Conservation (phyloP, 202 grass and related monocot genomes). For the Eragrostis tef region DNA sequence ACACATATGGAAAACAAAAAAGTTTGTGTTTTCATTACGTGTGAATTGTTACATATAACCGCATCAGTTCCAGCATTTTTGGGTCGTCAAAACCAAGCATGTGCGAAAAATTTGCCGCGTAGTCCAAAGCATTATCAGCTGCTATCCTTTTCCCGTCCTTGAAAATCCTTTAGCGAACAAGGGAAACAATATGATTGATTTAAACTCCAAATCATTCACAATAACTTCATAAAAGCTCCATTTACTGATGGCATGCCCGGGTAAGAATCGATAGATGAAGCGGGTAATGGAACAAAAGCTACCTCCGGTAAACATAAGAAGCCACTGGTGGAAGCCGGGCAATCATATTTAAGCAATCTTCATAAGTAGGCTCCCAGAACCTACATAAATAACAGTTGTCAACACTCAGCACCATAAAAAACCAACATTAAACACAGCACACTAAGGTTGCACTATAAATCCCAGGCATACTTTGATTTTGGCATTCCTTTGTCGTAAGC, state of each 20-base stretch:
- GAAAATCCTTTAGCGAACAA: conserved; percentile 67
- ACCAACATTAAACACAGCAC: conserved; percentile 18
- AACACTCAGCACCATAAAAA: conserved; percentile 25
- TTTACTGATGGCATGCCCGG: background rate
- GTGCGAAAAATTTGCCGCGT: conserved; percentile 93
- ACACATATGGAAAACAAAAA: conserved; percentile 34
- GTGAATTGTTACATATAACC: conserved; percentile 98
- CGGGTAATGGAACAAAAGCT: conserved; percentile 37
- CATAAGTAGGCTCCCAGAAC: conserved; percentile 99
- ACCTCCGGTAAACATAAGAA: conserved; percentile 93
- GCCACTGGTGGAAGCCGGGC: conserved; percentile 81
- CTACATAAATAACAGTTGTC: conserved; percentile 52
- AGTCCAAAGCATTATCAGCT: conserved; percentile 83
- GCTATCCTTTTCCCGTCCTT: conserved; percentile 78
- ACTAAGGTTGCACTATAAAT: conserved; percentile 34
- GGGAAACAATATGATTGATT: conserved; percentile 34
- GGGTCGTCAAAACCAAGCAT: conserved; percentile 96
- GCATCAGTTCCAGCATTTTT: conserved; percentile 99
- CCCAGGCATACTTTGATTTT: conserved; percentile 75
- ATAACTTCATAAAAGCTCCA: conserved; percentile 18
- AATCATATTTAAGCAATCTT: conserved; percentile 95
- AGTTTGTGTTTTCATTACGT: conserved; percentile 55
- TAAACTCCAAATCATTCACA: background rate
- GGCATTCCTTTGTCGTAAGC: conserved; percentile 85
- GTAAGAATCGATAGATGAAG: conserved; percentile 7